phyloP scores from a whole-genome alignment of 2,329 filamentous ascomycete genomes.

The Hypoxylon sp. region DNA sequence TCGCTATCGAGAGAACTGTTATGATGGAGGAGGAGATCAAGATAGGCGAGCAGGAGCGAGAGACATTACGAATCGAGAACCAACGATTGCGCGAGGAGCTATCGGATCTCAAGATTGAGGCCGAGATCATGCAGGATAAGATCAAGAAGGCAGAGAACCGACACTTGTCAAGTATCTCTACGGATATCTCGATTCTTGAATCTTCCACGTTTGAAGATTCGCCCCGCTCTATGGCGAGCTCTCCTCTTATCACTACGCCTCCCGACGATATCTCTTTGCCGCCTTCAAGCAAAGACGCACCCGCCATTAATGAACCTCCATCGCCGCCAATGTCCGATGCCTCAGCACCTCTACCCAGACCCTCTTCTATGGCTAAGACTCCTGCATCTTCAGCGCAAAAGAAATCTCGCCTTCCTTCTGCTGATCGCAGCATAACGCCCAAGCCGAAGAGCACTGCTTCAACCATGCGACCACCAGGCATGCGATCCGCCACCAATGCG shows the following conservation, averaged over 20 bases:
- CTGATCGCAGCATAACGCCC: constrained; percentile 68
- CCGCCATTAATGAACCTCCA: constrained; percentile 84
- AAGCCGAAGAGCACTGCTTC: constrained; percentile 63
- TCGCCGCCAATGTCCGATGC: constrained; percentile 95
- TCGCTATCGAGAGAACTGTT: constrained; percentile 90
- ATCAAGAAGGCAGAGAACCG: constrained; percentile 78
- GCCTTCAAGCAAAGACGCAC: constrained; percentile 69
- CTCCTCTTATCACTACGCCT: constrained; percentile 90
- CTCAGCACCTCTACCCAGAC: constrained; percentile 72
- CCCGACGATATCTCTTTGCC: constrained; percentile 77
- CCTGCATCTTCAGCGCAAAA: constrained; percentile 56
- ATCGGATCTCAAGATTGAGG: constrained; percentile 93
- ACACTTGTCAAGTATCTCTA: constrained; percentile 72
- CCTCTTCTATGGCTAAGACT: constrained; percentile 61
- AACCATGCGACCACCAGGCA: constrained; percentile 56
- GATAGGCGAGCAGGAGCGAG: constrained; percentile 91
- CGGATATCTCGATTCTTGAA: constrained; percentile 74
- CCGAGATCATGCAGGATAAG: constrained; percentile 95
- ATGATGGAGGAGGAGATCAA: constrained; percentile 97
- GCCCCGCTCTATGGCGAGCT: constrained; percentile 88
- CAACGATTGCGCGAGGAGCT: constrained; percentile 93
- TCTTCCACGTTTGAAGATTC: constrained; percentile 83
- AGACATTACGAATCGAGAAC: constrained; percentile 87
- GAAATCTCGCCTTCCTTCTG: constrained; percentile 69
- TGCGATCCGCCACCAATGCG: constrained; percentile 65